Percentiles rank a stretch among this genome's conserved stretches.
These are phyloP conservation scores for Cynara cardunculus DNA, from an alignment of 129 eudicot genomes.

Conservation along the genomic window DNA sequence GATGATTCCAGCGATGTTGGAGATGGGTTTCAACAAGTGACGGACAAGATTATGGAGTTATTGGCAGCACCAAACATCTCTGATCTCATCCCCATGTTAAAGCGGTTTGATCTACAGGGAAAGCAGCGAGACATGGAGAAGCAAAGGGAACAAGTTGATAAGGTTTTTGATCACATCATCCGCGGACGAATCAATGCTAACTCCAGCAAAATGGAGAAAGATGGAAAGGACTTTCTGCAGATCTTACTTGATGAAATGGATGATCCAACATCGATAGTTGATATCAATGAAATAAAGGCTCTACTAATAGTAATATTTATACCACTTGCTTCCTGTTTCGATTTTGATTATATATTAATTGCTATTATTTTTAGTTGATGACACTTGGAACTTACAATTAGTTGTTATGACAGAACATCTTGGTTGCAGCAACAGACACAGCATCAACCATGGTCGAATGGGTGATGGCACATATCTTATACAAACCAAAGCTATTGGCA, in stretches of 20 bases:
- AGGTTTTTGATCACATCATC: conserved; percentile 15
- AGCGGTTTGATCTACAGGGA: conserved; percentile 41
- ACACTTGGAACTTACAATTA: not conserved
- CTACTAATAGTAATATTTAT: conserved; percentile 23
- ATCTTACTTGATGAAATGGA: conserved; percentile 24
- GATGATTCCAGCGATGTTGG: not conserved
- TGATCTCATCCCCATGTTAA: conserved; percentile 31
- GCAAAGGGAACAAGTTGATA: conserved; percentile 26
- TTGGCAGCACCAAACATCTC: conserved; percentile 18
- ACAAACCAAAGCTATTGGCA: conserved; percentile 3
- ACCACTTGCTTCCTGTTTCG: not conserved
- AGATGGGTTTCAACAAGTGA: conserved; percentile 6
- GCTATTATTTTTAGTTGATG: not conserved
- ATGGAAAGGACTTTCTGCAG: conserved; percentile 40
- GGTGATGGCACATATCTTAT: conserved; percentile 43
- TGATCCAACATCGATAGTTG: conserved; percentile 24
- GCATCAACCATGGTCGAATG: conserved; percentile 31
- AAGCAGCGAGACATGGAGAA: conserved; percentile 30
- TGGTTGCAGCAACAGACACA: conserved; percentile 36
- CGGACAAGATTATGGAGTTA: not conserved
- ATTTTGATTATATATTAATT: no score
- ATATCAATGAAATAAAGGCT: conserved; percentile 36
- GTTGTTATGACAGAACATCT: conserved; percentile 23
- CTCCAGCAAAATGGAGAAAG: conserved; percentile 4
- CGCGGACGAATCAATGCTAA: conserved; percentile 15